A percentile compares a stretch with the other conserved stretches of the same genome.
Evolutionary conservation across 2,329 filamentous ascomycete species (phyloP).

Genomic region (Ilyonectria destructans): DNA sequence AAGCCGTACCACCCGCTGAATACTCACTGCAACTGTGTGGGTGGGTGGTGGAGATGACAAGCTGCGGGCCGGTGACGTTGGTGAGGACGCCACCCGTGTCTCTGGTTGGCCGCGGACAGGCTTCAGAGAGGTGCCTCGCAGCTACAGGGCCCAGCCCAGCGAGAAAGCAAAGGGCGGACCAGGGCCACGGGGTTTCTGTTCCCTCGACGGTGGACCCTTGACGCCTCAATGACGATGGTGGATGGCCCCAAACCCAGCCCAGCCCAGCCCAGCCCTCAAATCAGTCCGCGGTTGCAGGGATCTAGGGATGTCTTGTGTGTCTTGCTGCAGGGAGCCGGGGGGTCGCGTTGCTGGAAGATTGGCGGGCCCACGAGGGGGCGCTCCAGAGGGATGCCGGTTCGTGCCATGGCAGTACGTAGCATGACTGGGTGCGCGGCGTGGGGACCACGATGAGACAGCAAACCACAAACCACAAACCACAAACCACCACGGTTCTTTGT

Average conservation of each 20-base stretch:
- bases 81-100: conserved; percentile 39
- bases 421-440: too few species aligned
- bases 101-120: conserved; percentile 37
- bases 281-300: conserved; percentile 7
- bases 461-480: too few species aligned
- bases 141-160: conserved; percentile 3
- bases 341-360: background rate
- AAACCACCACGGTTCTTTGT: too few species aligned
- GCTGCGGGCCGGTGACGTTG: conserved; percentile 48
- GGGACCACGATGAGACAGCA: too few species aligned
- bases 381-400: background rate
- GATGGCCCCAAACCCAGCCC: conserved; percentile 3
- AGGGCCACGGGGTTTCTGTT: conserved; percentile 7
- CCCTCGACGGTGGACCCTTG: conserved; percentile 50
- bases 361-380: background rate
- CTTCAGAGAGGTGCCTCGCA: conserved; percentile 9
- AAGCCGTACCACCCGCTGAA: background rate
- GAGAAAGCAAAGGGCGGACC: conserved; percentile 9
- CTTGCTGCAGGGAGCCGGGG: conserved; percentile 16
- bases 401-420: too few species aligned
- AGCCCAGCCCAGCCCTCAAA: conserved; percentile 1
- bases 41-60: conserved; percentile 7
- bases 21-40: background rate
- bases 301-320: background rate
- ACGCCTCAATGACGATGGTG: conserved; percentile 47